phyloP scores from a whole-genome alignment of 2,329 filamentous ascomycete species.

The Botrytis aclada region DNA sequence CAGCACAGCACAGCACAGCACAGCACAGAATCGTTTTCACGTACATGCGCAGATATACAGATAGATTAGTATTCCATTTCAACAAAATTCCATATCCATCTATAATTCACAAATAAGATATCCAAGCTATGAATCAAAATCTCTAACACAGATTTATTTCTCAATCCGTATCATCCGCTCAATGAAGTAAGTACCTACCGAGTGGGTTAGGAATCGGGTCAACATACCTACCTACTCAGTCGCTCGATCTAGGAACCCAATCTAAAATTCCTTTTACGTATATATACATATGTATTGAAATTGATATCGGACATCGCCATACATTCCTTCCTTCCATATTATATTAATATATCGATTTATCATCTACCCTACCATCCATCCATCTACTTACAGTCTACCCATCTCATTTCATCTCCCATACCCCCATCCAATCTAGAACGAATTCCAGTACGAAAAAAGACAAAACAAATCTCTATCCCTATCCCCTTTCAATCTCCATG shows the following conservation, averaged over 20 bases:
- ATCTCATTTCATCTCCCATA: neutral
- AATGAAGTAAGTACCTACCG: neutral
- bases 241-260: neutral
- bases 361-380: neutral
- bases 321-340: neutral
- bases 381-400: neutral
- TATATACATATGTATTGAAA: neutral
- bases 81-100: no score
- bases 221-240: neutral
- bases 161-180: neutral
- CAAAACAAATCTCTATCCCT: neutral
- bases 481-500: neutral
- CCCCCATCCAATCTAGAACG: neutral
- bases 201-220: neutral
- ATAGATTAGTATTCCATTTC: no score
- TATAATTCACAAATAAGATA: no score
- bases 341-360: neutral
- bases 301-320: neutral
- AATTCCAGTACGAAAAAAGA: accelerated
- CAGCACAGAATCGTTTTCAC: neutral
- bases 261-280: neutral
- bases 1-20: no score
- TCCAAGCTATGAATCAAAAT: neutral
- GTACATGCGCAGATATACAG: neutral
- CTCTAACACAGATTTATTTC: neutral